Evolutionary conservation across 768 basidiomycete genomes (phyloP).

Genomic region (Leccinum arenicola): DNA sequence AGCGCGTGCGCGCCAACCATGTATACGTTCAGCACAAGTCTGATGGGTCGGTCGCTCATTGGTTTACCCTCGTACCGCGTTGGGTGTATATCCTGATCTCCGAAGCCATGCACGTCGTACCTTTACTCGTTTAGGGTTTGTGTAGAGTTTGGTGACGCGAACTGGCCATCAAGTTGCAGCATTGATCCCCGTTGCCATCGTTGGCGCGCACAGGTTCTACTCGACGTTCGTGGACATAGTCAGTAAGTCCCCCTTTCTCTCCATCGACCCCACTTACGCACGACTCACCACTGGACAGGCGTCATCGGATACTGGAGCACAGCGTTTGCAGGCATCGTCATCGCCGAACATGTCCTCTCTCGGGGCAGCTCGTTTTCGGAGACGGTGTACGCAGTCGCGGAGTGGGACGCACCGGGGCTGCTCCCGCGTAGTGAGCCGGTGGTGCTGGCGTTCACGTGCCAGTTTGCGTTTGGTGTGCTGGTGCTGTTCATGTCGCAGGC

Average conservation of each 20-base stretch:
- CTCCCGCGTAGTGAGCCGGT: conserved; percentile 45
- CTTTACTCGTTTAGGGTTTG: not conserved
- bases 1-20: conserved; percentile 58
- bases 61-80: conserved; percentile 39
- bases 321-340: conserved; percentile 36
- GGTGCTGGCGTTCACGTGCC: conserved; percentile 37
- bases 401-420: conserved; percentile 34
- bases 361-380: conserved; percentile 34
- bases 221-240: conserved; percentile 42
- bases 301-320: conserved; percentile 47
- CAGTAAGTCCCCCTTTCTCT: conserved; percentile 20
- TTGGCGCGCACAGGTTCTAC: conserved; percentile 46
- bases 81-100: conserved; percentile 46
- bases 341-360: conserved; percentile 45
- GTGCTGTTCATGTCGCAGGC: conserved; percentile 51
- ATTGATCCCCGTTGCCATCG: conserved; percentile 45
- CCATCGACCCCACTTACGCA: conserved; percentile 6
- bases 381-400: conserved; percentile 33
- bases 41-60: conserved; percentile 36
- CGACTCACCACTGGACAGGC: conserved; percentile 19
- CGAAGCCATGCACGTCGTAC: conserved; percentile 38
- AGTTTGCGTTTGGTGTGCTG: conserved; percentile 37
- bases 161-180: conserved; percentile 18
- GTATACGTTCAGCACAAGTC: conserved; percentile 50
- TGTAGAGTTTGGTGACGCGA: not conserved